Evolutionary conservation across 2,329 filamentous ascomycete genomes (phyloP).

Genomic region (Colletotrichum scovillei): DNA sequence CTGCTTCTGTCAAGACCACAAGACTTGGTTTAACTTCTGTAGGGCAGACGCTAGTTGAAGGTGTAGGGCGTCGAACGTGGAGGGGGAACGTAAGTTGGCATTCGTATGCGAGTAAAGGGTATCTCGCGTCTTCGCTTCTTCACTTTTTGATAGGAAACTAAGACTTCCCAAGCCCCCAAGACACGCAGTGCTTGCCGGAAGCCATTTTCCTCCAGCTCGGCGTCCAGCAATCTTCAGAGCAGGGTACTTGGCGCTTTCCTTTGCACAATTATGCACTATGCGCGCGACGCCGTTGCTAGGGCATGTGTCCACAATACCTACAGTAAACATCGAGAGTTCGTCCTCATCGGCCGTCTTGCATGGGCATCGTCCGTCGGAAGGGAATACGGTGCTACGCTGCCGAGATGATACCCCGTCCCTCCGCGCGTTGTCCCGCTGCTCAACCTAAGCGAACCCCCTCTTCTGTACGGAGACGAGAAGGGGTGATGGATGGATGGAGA

Average conservation of each 20-base stretch:
- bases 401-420: not conserved
- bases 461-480: not conserved
- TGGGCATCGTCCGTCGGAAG: constrained; percentile 14
- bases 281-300: not conserved
- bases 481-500: not conserved
- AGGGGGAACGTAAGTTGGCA: not conserved
- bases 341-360: constrained; percentile 27
- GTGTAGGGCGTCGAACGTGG: not conserved
- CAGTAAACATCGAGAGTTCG: not conserved
- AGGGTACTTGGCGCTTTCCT: not conserved
- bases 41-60: not conserved
- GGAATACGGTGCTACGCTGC: not conserved
- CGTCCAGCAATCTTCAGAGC: constrained; percentile 16
- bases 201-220: constrained; percentile 5
- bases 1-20: not conserved
- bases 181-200: not conserved
- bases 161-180: not conserved
- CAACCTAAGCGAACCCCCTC: not conserved
- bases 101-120: not conserved
- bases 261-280: constrained; percentile 14
- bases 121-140: constrained; percentile 21
- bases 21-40: not conserved
- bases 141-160: not conserved
- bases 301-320: not conserved
- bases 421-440: not conserved